phyloP scores from a whole-genome alignment of 805 yeast species.

The Pichia ethanolica region DNA sequence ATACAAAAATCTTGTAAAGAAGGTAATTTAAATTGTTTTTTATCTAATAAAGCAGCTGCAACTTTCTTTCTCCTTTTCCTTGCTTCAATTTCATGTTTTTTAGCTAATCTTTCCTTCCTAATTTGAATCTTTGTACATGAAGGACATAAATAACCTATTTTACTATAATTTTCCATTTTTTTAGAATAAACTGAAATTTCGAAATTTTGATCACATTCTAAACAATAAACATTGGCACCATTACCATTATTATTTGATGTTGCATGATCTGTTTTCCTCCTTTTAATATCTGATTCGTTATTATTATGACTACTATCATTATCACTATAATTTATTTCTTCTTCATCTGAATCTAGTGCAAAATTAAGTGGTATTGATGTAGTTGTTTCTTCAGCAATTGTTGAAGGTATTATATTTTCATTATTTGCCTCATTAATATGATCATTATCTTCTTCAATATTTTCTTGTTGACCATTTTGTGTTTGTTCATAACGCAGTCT shows the following conservation, averaged over 20 bases:
- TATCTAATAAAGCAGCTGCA: slow-evolving; percentile 79
- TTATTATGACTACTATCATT: slow-evolving; percentile 8
- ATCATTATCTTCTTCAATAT: slow-evolving; percentile 19
- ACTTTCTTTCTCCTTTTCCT: slow-evolving; percentile 68
- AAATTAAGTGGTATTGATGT: neutral
- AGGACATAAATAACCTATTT: slow-evolving; percentile 61
- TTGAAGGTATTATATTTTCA: slow-evolving; percentile 1
- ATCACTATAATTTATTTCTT: slow-evolving; percentile 13
- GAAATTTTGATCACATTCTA: slow-evolving; percentile 53
- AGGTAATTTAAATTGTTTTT: slow-evolving; percentile 54
- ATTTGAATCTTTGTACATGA: slow-evolving; percentile 43
- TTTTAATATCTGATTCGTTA: slow-evolving; percentile 8
- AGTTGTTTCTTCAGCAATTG: slow-evolving; percentile 5
- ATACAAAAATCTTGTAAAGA: slow-evolving; percentile 81
- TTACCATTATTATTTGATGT: neutral
- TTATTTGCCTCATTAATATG: slow-evolving; percentile 16
- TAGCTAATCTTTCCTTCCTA: slow-evolving; percentile 37
- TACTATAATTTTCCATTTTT: slow-evolving; percentile 34
- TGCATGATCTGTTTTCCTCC: slow-evolving; percentile 13
- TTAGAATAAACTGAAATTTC: slow-evolving; percentile 62
- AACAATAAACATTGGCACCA: slow-evolving; percentile 38
- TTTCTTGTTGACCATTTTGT: slow-evolving; percentile 24
- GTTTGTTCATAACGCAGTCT: slow-evolving; percentile 35
- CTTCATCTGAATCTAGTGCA: slow-evolving; percentile 12
- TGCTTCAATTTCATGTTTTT: slow-evolving; percentile 51